Base-by-base conservation (phyloP, 2,329 filamentous ascomycete genomes). In the Cryphonectria parasitica region DNA sequence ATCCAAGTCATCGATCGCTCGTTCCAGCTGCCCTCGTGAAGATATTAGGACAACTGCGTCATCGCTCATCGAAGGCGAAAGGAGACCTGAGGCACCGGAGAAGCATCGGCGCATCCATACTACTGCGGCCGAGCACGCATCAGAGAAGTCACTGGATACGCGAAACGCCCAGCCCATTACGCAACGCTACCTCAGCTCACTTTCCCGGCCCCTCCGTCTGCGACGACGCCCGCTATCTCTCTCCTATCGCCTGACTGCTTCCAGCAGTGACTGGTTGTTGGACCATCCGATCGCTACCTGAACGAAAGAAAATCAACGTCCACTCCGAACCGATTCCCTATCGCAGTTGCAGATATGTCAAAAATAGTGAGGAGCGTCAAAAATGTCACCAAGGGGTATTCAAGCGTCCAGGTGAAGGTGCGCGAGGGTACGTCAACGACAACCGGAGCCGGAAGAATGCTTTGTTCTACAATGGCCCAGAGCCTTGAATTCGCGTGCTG, bases 371-470 rank as follows among this genome's bases (percentile, higher is more conserved):
- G 96, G 83, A 97, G 93, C 80, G 95, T 98, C 78, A 98, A 98
- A 86, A 99, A 98, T 87, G 95, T 99, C 83, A 98, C 96, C 82
- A 99, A 98, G 86, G 96, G 96, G 77, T 99, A 99, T 81, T 98
- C 95, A 49, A 91, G 88, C 75, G 94, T 97, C 77, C 95, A 99
- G 87, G 93, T 98, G 82, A 98, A 98, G 86, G 96, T 99, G 82
- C 91, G 95, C 85, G 95, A 97, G 93, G 94, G 94, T 97, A 84
- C 75, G 90, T 83, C 61, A 72, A 84, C 75, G 90, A 83, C 61
- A 72, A 41, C 69, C 49, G 39, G 66, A 54, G 25, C 22, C 31
- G 45, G 31, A 25, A 22, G 25, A 6, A 36, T 41, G 45, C 54
- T 52, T 62, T 60, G 41, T 56, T 64, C 69, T 13, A 56, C n/a